Evolutionary conservation across 2,329 filamentous ascomycete species (phyloP), one percentile per base, ranked within the genome.

Genomic region (Mycosphaerella sp.): DNA sequence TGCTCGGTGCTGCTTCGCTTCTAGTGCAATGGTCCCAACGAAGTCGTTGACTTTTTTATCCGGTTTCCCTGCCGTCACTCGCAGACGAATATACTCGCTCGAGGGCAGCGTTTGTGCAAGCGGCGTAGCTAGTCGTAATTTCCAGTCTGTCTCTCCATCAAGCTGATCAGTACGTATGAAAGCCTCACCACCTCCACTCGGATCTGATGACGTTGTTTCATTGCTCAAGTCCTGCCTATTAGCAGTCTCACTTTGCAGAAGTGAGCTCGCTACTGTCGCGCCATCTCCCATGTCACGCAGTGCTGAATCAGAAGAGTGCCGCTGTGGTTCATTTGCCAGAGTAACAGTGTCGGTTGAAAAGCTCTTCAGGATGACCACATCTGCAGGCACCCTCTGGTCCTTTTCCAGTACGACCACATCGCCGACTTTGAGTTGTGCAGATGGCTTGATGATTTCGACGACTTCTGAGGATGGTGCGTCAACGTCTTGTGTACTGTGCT

Each of bases 71-170:
- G 89, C 93, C 2, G 85, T 87, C 46, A 98, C 81, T 42, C 76
- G 77, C 9, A 86, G 69, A 36, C 80, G 75, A 2, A 75, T 74
- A 51, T 95, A 84, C 61, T 95, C 88, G 44, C 82, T 80, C 1
- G 84, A 73, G 0, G 83, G 73, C 17, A 98, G 75, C n/a, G 76
- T 80, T 67, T 98, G 93, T 0, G 91, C 92, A 26, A 97, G 72
- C 0, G 88, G 83, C 10, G 90, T 93, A 1, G 93, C 90, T 36
- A 97, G 72, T 31, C 95, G 85, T 53, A 98, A 76, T 73, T 98
- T 98, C 95, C 93, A 98, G 67, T 98, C 93, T 0, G 93, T 98
- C 73, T 98, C 93, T 63, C 93, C 93, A 66, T 98, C 93, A 8
- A 98, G 79, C 68, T 98, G 93, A 70, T 98, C 93, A 1, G 95